Percentiles rank a stretch among this genome's conserved stretches.
Conservation (phyloP, 495 filamentous ascomycete genomes). For the Aspergillus asperescens region DNA sequence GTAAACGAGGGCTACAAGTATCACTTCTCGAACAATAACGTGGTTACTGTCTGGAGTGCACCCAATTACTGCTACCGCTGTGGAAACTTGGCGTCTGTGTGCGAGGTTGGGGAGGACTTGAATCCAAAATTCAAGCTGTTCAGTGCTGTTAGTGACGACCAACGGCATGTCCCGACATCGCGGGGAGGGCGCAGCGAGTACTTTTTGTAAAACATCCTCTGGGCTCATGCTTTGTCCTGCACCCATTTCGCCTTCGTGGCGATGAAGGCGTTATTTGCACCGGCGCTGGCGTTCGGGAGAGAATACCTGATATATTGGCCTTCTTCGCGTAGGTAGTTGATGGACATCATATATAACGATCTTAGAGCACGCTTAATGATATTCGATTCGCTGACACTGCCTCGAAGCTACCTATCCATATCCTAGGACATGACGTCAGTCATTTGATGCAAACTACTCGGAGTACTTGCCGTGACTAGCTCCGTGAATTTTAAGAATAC, state of each 20-base stretch:
- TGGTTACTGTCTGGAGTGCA: conserved; percentile 98
- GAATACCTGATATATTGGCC: conserved; percentile 15
- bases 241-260: conserved; percentile 4
- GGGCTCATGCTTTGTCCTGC: conserved; percentile 14
- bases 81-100: conserved; percentile 94
- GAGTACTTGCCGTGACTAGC: neutral
- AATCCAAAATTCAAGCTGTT: conserved; percentile 91
- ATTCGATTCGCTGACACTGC: conserved; percentile 4
- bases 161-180: conserved; percentile 77
- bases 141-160: conserved; percentile 85
- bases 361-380: conserved; percentile 29
- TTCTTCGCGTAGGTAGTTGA: conserved; percentile 16
- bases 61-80: conserved; percentile 99
- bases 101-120: conserved; percentile 81
- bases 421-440: no score
- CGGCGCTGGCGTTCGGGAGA: conserved; percentile 38
- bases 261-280: conserved; percentile 21
- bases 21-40: conserved; percentile 90
- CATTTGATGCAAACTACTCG: neutral
- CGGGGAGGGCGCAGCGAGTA: conserved; percentile 85
- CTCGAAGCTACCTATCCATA: no score
- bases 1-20: conserved; percentile 99
- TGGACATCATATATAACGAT: conserved; percentile 39
- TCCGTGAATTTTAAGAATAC: neutral
- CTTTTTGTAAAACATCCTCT: conserved; percentile 65